Percentiles rank a stretch among this genome's conserved stretches.
Conservation (phyloP, 495 filamentous ascomycete genomes). For the Penicillium cinerascens region DNA sequence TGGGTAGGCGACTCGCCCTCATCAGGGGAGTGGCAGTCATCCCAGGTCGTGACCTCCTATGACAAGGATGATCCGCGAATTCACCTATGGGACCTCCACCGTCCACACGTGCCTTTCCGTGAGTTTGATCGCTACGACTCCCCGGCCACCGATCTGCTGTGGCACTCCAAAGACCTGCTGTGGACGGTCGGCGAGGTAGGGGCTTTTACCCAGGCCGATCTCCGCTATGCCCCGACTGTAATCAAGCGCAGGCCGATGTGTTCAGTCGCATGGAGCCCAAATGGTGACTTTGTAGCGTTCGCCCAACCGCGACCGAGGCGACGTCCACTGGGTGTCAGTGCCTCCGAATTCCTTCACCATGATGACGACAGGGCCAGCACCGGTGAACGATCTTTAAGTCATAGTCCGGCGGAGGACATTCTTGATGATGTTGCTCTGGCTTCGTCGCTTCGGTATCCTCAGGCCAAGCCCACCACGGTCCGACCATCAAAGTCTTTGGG, state of each 20-base stretch:
- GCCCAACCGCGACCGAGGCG: conserved; percentile 46
- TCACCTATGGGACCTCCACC: conserved; percentile 89
- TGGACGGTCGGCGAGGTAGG: conserved; percentile 89
- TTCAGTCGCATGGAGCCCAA: conserved; percentile 46
- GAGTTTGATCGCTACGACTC: conserved; percentile 74
- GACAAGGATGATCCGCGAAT: conserved; percentile 64
- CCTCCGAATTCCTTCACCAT: conserved; percentile 31
- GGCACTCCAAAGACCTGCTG: conserved; percentile 84
- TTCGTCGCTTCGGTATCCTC: conserved; percentile 38
- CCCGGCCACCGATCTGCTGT: conserved; percentile 73
- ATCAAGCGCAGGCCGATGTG: conserved; percentile 55
- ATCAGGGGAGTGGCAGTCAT: conserved; percentile 62
- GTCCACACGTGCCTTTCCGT: conserved; percentile 80
- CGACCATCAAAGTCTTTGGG: conserved; percentile 41
- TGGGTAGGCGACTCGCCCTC: conserved; percentile 65
- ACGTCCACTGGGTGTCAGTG: conserved; percentile 32
- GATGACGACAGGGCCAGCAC: conserved; percentile 33
- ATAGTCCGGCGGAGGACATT: conserved; percentile 64
- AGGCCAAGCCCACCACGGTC: conserved; percentile 30
- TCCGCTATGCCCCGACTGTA: conserved; percentile 76
- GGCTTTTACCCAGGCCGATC: conserved; percentile 82
- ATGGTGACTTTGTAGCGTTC: conserved; percentile 46
- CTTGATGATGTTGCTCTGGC: conserved; percentile 57
- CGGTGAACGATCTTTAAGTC: conserved; percentile 50
- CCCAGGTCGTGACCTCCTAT: conserved; percentile 65